phyloP scores from a whole-genome alignment of 305 asterid species.

The Nicotiana rustica region DNA sequence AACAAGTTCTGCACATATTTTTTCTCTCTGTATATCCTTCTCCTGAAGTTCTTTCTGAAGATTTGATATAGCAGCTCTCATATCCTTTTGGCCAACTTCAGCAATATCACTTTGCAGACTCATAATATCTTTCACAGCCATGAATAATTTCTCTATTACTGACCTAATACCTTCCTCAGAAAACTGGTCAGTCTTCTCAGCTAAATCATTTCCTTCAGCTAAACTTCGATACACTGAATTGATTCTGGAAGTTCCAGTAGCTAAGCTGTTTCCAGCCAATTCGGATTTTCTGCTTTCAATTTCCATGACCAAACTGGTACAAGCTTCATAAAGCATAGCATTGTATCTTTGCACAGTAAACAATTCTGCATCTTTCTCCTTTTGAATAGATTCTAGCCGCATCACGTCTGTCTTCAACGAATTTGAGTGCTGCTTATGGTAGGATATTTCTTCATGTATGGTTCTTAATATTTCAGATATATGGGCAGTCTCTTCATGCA shows the following conservation, averaged over 20 bases:
- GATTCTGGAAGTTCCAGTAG: conserved; percentile 49
- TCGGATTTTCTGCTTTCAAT: conserved; percentile 66
- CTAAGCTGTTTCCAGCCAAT: conserved; percentile 50
- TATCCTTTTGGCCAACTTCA: conserved; percentile 67
- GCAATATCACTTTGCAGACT: conserved; percentile 61
- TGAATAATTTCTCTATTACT: conserved; percentile 55
- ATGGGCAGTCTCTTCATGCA: conserved; percentile 65
- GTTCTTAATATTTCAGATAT: conserved; percentile 60
- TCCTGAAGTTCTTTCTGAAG: conserved; percentile 94
- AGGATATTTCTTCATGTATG: conserved; percentile 56
- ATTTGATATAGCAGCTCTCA: conserved; percentile 70
- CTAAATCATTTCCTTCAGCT: conserved; percentile 41
- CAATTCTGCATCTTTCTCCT: conserved; percentile 77
- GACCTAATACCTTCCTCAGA: conserved; percentile 61
- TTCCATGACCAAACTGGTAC: conserved; percentile 62
- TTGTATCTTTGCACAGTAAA: conserved; percentile 55
- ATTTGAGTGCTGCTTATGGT: conserved; percentile 61
- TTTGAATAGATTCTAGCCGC: conserved; percentile 56
- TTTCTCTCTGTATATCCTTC: conserved; percentile 86
- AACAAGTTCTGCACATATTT: conserved; percentile 77
- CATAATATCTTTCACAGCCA: conserved; percentile 60
- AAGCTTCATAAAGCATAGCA: conserved; percentile 69
- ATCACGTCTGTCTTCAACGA: conserved; percentile 58
- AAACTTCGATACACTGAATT: conserved; percentile 46
- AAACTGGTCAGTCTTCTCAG: conserved; percentile 41